A percentile compares a stretch with the other conserved stretches of the same genome.
These are phyloP conservation scores for Lactifluus echinatus DNA, from an alignment of 768 basidiomycete genomes.

Conservation along the genomic window DNA sequence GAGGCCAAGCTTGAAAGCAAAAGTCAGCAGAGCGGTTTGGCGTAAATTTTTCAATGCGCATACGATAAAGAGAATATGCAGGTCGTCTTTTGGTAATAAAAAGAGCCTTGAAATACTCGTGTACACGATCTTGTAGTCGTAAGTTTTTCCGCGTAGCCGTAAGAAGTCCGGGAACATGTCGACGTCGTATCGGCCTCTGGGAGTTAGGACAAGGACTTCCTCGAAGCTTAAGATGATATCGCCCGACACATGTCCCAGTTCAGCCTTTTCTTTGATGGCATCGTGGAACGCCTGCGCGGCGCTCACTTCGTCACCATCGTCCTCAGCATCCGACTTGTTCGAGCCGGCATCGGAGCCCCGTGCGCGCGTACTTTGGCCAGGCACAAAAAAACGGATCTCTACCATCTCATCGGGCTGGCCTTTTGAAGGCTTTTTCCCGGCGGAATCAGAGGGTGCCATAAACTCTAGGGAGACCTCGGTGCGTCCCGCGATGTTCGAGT, in stretches of 20 bases:
- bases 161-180: slow-evolving; percentile 96
- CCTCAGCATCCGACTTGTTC: slow-evolving; percentile 62
- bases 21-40: not conserved
- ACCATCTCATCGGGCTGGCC: slow-evolving; percentile 72
- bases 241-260: slow-evolving; percentile 84
- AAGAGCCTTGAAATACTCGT: slow-evolving; percentile 81
- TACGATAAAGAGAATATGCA: slow-evolving; percentile 92
- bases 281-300: slow-evolving; percentile 98
- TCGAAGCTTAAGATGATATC: slow-evolving; percentile 92
- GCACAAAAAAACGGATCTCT: slow-evolving; percentile 95
- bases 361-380: slow-evolving; percentile 55
- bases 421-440: slow-evolving; percentile 35
- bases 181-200: slow-evolving; percentile 94
- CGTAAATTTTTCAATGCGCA: slow-evolving; percentile 25
- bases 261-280: slow-evolving; percentile 90
- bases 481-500: slow-evolving; percentile 95
- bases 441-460: slow-evolving; percentile 39
- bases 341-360: slow-evolving; percentile 66
- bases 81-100: slow-evolving; percentile 92
- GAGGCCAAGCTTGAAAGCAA: slow-evolving; percentile 59
- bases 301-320: slow-evolving; percentile 69
- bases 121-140: slow-evolving; percentile 97
- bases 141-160: slow-evolving; percentile 94
- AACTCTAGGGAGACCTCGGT: slow-evolving; percentile 99
- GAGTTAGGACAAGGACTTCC: slow-evolving; percentile 90